Percentiles rank a stretch among this genome's conserved stretches.
phyloP scores from a whole-genome alignment of 1,284 basidiomycete species.

The Tremellales sp. region DNA sequence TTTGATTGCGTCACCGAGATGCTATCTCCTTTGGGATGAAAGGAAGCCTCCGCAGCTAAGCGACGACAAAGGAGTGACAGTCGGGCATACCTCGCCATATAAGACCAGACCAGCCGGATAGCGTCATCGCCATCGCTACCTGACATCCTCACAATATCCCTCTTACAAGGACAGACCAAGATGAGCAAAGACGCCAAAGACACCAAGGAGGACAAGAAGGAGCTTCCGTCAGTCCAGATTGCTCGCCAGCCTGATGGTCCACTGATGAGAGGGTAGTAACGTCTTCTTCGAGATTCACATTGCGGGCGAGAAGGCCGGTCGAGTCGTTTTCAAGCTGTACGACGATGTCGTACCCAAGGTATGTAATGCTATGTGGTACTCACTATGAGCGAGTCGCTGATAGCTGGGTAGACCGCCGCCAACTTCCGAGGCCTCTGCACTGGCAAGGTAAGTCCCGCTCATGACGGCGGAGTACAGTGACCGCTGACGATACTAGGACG shows the following conservation, averaged over 20 bases:
- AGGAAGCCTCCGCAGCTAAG: no score
- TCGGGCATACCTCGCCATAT: neutral
- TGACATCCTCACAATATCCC: neutral
- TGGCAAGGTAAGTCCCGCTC: constrained; percentile 43
- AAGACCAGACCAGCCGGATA: neutral
- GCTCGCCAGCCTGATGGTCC: no score
- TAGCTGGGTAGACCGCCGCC: constrained; percentile 27
- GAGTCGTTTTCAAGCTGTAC: constrained; percentile 50
- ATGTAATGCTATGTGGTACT: neutral
- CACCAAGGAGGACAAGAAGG: neutral
- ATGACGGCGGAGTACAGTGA: neutral
- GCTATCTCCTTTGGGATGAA: neutral
- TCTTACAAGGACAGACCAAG: neutral
- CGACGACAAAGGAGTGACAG: no score
- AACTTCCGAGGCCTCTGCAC: constrained; percentile 63
- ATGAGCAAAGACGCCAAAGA: neutral
- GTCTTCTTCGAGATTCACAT: constrained; percentile 36
- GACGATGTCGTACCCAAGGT: constrained; percentile 40
- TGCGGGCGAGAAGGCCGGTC: constrained; percentile 36
- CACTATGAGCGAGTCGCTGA: neutral
- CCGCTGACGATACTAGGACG: neutral
- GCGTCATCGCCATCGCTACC: neutral
- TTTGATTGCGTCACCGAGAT: no score
- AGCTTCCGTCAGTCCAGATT: neutral
- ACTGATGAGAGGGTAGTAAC: constrained; percentile 16